These are phyloP conservation scores for Exserohilum rostratum DNA, from an alignment of 2,329 filamentous ascomycete genomes.

Conservation along the genomic window DNA sequence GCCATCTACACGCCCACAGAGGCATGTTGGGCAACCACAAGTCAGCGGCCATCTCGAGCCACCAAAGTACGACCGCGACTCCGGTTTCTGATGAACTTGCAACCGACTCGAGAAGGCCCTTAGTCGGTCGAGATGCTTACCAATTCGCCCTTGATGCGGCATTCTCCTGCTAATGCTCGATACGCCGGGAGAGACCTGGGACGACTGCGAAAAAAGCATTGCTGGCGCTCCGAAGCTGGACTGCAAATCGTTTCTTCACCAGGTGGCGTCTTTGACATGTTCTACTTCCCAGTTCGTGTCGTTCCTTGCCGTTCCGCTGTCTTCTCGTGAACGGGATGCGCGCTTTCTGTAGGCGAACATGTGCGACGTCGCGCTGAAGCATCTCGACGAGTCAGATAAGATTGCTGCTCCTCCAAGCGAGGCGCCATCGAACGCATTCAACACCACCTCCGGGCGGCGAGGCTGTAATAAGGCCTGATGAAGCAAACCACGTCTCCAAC, in stretches of 20 bases:
- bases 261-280: too few species aligned
- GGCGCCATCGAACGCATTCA: slow-evolving; percentile 4
- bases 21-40: neutral
- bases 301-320: neutral
- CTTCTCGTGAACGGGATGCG: neutral
- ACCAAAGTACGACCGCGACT: neutral
- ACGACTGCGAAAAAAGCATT: too few species aligned
- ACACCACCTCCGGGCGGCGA: slow-evolving; percentile 15
- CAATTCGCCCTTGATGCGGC: too few species aligned
- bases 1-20: neutral
- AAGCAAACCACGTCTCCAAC: slow-evolving; percentile 40
- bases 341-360: slow-evolving; percentile 4
- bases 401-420: neutral
- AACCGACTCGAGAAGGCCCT: neutral
- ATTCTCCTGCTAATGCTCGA: too few species aligned
- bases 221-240: too few species aligned
- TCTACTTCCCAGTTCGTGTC: too few species aligned
- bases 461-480: slow-evolving; percentile 21
- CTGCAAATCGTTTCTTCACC: too few species aligned
- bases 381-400: slow-evolving; percentile 3
- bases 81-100: neutral
- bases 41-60: neutral
- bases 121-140: too few species aligned
- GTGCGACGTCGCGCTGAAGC: slow-evolving; percentile 9
- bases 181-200: too few species aligned